Conservation (phyloP, 768 basidiomycete species). For the Panus rudis region DNA sequence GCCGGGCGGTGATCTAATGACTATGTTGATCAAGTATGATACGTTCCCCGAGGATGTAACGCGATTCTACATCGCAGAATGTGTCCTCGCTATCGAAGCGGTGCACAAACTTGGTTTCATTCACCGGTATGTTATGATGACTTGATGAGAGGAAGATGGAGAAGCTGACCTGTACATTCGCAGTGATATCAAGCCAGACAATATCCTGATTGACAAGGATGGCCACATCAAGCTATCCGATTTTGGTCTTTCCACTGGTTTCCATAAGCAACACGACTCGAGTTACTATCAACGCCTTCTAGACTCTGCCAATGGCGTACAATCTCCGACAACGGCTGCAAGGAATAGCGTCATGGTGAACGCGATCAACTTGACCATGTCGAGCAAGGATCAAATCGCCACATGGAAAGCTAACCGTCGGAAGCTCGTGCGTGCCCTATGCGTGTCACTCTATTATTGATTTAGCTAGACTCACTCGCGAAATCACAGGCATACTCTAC, state of each 20-base stretch:
- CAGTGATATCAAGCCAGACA: constrained; percentile 99
- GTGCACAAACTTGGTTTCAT: constrained; percentile 97
- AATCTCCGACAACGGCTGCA: constrained; percentile 36
- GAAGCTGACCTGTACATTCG: constrained; percentile 1
- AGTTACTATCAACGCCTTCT: constrained; percentile 89
- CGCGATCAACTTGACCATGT: constrained; percentile 93
- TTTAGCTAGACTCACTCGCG: neutral
- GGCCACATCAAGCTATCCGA: constrained; percentile 98
- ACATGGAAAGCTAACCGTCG: constrained; percentile 99
- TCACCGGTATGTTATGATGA: constrained; percentile 68
- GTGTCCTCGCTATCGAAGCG: constrained; percentile 94
- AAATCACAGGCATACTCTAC: constrained; percentile 83
- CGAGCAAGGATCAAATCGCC: constrained; percentile 86
- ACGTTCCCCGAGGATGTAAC: constrained; percentile 98
- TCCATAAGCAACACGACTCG: constrained; percentile 96
- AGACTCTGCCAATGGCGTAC: constrained; percentile 51
- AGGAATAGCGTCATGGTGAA: constrained; percentile 97
- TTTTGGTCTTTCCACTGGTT: constrained; percentile 98
- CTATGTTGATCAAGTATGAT: constrained; percentile 99
- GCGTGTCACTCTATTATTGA: neutral
- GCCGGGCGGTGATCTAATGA: constrained; percentile 98
- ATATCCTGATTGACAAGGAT: constrained; percentile 95
- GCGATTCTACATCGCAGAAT: constrained; percentile 98
- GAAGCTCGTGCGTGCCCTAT: constrained; percentile 58
- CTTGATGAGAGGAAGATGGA: neutral